phyloP scores from a whole-genome alignment of 2,329 filamentous ascomycete genomes.

The Aureobasidium leucospermi region DNA sequence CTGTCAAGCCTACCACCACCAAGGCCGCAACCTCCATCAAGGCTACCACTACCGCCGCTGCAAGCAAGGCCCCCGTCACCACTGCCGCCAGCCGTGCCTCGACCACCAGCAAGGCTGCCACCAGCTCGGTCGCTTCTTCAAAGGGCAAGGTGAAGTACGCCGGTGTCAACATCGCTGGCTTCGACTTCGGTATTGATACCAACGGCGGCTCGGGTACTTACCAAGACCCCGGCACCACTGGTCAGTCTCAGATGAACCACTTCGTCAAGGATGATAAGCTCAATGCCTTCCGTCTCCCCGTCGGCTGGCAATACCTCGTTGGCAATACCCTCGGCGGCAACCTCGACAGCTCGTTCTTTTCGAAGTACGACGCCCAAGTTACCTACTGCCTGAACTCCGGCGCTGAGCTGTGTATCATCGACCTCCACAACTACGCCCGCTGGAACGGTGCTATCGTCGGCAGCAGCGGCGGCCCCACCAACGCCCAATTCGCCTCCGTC shows the following conservation, averaged over 20 bases:
- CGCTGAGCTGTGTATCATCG: slow-evolving; percentile 20
- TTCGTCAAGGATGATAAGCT: slow-evolving; percentile 47
- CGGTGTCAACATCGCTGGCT: slow-evolving; percentile 27
- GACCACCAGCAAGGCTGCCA: slow-evolving; percentile 4
- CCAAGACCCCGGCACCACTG: slow-evolving; percentile 26
- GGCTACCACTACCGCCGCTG: not conserved
- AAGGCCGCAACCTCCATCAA: not conserved
- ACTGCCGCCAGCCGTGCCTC: too few species aligned
- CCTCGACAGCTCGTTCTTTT: slow-evolving; percentile 16
- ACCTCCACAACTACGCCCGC: slow-evolving; percentile 32
- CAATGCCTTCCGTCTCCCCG: slow-evolving; percentile 52
- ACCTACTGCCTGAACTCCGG: slow-evolving; percentile 16
- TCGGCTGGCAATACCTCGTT: slow-evolving; percentile 25
- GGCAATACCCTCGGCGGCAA: slow-evolving; percentile 17
- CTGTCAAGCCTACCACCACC: not conserved
- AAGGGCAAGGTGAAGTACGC: slow-evolving; percentile 23
- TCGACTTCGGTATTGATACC: slow-evolving; percentile 31
- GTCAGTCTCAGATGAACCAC: slow-evolving; percentile 39
- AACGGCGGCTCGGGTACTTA: slow-evolving; percentile 30
- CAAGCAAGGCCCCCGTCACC: not conserved
- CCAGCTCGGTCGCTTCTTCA: not conserved
- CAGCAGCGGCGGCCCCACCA: slow-evolving; percentile 48
- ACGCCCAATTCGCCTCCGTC: slow-evolving; percentile 51
- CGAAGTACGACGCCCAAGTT: slow-evolving; percentile 17
- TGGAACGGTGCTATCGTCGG: slow-evolving; percentile 58